Evolutionary conservation across 345 rosid species (phyloP).

Genomic region (Anacardium occidentale): DNA sequence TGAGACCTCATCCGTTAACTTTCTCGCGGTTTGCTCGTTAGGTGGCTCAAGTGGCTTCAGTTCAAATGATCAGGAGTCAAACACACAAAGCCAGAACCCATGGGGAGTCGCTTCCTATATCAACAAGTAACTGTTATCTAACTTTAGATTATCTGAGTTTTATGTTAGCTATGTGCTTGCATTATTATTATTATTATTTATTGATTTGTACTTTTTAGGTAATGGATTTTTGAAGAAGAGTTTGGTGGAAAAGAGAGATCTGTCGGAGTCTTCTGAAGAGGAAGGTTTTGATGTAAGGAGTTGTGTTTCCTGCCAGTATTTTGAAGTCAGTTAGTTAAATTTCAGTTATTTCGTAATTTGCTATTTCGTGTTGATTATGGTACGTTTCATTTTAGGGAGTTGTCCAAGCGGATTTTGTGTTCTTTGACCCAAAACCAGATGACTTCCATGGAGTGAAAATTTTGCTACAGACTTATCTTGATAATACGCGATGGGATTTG

Average conservation of each 20-base stretch:
- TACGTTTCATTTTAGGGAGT: conserved; percentile 44
- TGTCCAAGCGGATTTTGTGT: conserved; percentile 88
- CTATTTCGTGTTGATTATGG: neutral
- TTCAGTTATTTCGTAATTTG: neutral
- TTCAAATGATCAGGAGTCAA: conserved; percentile 33
- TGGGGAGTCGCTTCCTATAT: conserved; percentile 21
- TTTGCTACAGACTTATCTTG: conserved; percentile 65
- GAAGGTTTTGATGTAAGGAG: conserved; percentile 55
- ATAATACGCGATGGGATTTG: conserved; percentile 78
- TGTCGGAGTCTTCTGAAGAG: conserved; percentile 54
- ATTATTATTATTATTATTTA: neutral
- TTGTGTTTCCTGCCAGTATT: neutral
- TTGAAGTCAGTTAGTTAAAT: neutral
- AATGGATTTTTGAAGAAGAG: conserved; percentile 24
- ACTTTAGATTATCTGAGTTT: neutral
- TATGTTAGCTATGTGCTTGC: neutral
- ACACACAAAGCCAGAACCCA: conserved; percentile 21
- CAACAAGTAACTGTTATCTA: conserved; percentile 30
- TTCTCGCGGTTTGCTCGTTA: conserved; percentile 73
- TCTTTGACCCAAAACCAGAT: conserved; percentile 79
- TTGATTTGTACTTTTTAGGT: conserved; percentile 20
- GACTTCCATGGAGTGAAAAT: conserved; percentile 83
- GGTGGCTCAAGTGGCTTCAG: conserved; percentile 43
- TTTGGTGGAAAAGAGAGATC: conserved; percentile 21
- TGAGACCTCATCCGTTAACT: conserved; percentile 47